Percentiles rank a stretch among this genome's conserved stretches.
phyloP scores from a whole-genome alignment of 106 monocot species.

The Dendrobium officinale region DNA sequence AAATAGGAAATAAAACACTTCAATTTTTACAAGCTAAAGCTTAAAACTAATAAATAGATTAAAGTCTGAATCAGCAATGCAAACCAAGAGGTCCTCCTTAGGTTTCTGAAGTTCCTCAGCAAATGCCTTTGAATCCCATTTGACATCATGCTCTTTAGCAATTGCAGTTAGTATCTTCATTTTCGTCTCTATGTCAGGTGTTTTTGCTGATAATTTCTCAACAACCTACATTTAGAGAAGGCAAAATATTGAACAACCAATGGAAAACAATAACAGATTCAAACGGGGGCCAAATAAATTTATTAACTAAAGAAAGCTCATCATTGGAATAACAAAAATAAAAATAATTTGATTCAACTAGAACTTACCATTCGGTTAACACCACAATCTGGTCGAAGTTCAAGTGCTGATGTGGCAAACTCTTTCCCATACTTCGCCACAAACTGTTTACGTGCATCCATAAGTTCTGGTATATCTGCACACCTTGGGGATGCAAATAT shows the following conservation, averaged over 20 bases:
- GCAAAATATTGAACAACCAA: background rate
- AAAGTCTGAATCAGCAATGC: background rate
- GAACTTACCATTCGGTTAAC: constrained; percentile 59
- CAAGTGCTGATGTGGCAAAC: constrained; percentile 62
- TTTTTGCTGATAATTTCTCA: constrained; percentile 73
- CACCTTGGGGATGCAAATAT: constrained; percentile 94
- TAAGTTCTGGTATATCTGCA: constrained; percentile 80
- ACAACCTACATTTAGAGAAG: constrained; percentile 44
- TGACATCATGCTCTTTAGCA: constrained; percentile 67
- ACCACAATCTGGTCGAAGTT: constrained; percentile 81
- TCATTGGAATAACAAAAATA: background rate
- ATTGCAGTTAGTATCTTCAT: constrained; percentile 49
- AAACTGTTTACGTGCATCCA: constrained; percentile 68
- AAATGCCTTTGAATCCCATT: constrained; percentile 77
- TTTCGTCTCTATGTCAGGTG: constrained; percentile 70
- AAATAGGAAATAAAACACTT: background rate
- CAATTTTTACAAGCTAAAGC: background rate
- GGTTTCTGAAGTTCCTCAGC: constrained; percentile 42
- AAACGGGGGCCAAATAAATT: constrained; percentile 4
- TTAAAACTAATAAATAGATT: background rate
- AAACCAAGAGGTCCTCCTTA: constrained; percentile 59
- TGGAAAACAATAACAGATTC: background rate
- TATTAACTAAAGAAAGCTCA: background rate
- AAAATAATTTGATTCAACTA: background rate
- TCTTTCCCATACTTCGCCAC: constrained; percentile 87